Base-by-base conservation (phyloP, 2,329 filamentous ascomycete genomes). In the Colletotrichum agaves region DNA sequence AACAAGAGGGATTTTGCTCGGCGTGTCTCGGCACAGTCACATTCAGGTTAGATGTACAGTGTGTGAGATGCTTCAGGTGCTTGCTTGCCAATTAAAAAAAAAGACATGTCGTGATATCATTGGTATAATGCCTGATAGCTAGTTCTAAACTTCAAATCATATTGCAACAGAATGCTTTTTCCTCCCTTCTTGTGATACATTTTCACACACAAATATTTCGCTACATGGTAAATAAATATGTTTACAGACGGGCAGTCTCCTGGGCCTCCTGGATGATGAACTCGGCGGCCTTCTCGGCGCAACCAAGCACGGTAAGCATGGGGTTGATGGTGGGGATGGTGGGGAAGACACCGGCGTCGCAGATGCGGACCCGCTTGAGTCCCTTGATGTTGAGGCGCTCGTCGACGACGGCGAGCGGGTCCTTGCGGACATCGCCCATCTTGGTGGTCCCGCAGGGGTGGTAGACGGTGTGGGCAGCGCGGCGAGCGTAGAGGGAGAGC, bases 321-420 rank as follows among this genome's bases (percentile, higher is more conserved):
- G 93, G 93, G 82, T 97, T 97, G 77, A 96, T 91, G 61, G 87
- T 91, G 50, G 92, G 86, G 88, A 97, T 97, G 69, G 91, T 91
- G 0, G 93, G 94, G 84, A 97, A 97, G 57, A 97, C 88, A 74
- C 93, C 93, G 11, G 78, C 77, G 70, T 83, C 80, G 0, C 79
- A 76, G 6, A 83, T 74, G 13, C 78, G 76, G 31, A 83, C 71
- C n/a, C 74, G 74, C 8, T 72, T 70, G 4, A 80, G 75, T 0
- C 80, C 79, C 43, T 79, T 78, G 17, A 82, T 78, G 15, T 73
- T 73, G 43, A 81, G 72, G 19, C 77, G 73, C 1, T 72, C 69
- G 61, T 81, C 78, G 39, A 69, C 66, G 19, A 97, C 94, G 5
- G 93, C 93, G 77, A 90, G 81, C 56, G 87, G 81, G 76, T 97